Percentiles rank a stretch among this genome's conserved stretches.
phyloP scores from a whole-genome alignment of 2,329 filamentous ascomycete genomes.

The Zalaria sp. region DNA sequence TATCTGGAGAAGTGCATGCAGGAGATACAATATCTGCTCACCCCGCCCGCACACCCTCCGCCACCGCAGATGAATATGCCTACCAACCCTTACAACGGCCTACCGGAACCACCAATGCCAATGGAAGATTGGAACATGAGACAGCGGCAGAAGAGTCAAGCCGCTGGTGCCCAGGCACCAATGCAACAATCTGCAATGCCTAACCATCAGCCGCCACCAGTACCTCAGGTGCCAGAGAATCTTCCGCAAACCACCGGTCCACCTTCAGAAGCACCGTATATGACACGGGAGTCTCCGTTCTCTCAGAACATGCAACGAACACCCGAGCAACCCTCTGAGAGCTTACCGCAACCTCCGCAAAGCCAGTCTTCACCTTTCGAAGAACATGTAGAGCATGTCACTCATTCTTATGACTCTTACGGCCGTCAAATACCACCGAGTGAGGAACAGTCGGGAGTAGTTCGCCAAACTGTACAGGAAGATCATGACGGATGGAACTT shows the following conservation, averaged over 20 bases:
- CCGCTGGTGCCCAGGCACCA: conserved; percentile 15
- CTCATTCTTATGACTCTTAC: conserved; percentile 44
- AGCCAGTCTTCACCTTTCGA: conserved; percentile 25
- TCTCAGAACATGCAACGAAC: conserved; percentile 26
- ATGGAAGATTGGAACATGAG: conserved; percentile 47
- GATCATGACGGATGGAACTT: conserved; percentile 82
- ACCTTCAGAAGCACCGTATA: conserved; percentile 20
- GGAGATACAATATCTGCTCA: conserved; percentile 54
- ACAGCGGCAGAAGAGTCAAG: conserved; percentile 37
- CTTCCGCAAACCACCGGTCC: background rate
- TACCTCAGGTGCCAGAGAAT: conserved; percentile 18
- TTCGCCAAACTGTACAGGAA: conserved; percentile 28
- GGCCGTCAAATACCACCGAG: conserved; percentile 35
- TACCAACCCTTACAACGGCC: conserved; percentile 17
- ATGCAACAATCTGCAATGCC: conserved; percentile 28
- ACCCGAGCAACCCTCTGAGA: conserved; percentile 20
- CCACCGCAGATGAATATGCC: conserved; percentile 31
- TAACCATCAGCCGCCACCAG: conserved; percentile 45
- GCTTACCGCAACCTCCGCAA: conserved; percentile 11
- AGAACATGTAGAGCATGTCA: conserved; percentile 43
- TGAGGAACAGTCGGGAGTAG: conserved; percentile 24
- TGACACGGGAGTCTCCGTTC: conserved; percentile 27
- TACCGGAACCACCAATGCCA: conserved; percentile 38
- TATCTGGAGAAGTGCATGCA: conserved; percentile 53
- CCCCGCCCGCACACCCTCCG: conserved; percentile 47